Evolutionary conservation across 2,329 filamentous ascomycete genomes (phyloP), one percentile per base, ranked within the genome.

Genomic region (Calonectria naviculata): DNA sequence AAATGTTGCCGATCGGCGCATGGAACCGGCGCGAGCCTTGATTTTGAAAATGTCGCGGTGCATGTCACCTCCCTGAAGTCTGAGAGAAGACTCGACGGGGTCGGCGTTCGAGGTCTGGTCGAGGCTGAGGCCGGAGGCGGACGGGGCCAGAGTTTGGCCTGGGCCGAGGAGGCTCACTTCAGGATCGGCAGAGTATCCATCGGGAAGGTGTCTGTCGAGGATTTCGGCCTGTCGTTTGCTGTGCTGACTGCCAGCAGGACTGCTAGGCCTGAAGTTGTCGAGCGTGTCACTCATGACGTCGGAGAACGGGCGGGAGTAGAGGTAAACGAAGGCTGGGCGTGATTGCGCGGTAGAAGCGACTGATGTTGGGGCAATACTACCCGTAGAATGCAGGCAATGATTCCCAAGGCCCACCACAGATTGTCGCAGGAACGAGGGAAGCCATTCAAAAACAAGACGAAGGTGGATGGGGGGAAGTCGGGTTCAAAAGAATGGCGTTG

Each of bases 31-130:
- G 44, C 90, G 86, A 19, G 91, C 90, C 72, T 92, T 90, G 76
- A 94, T 91, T 79, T 90, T 93, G 87, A 93, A 95, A 38, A 95
- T 88, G 77, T 94, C 92, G 38, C 93, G 91, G 80, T 95, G 93
- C 26, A 95, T 92, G 77, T 95, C 93, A 46, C 93, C 93, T 63
- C 93, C 93, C 78, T 93, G 93, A 4, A 95, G 86, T 70, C 87
- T 90, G 65, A 95, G 84, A 0, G 93, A 95, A 2, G 93, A 94
- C 67, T 84, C 82, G 38, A 83, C 71, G n/a, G 74, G 71, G 71
- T 92, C 89, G 52, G 83, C 81, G 28, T 76, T 74, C 41, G 74
- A 65, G 63, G 68, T 64, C 13, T 72, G 71, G 13, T 73, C 73
- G 52, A 69, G 46, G 29, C 66, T 73, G 41, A 74, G 60, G 17